These are phyloP conservation scores for Micractinium sp. DNA, from an alignment of 139 green algal species.

Conservation along the genomic window DNA sequence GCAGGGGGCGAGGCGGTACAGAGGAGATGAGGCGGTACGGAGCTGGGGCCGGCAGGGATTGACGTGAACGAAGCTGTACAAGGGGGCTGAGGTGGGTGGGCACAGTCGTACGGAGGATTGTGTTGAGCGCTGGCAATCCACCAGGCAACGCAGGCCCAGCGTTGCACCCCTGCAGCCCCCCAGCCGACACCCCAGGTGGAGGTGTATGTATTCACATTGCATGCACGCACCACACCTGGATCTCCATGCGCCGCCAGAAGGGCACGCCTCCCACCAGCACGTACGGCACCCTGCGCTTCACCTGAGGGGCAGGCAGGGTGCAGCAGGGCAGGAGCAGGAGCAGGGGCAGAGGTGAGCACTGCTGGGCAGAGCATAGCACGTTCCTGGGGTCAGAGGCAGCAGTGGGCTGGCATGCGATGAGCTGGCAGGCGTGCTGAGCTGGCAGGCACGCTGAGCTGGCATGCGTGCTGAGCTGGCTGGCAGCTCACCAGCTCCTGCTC, in stretches of 20 bases:
- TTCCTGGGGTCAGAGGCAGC: not conserved
- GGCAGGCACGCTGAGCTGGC: not conserved
- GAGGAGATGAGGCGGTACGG: not conserved
- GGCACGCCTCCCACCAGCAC: conserved; percentile 55
- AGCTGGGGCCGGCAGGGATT: not conserved
- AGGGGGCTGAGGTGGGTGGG: not conserved
- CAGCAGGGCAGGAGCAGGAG: not conserved
- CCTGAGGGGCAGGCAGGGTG: conserved; percentile 17
- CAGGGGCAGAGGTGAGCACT: not conserved
- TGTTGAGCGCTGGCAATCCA: too few species aligned
- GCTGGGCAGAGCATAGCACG: too few species aligned
- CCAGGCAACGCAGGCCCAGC: too few species aligned
- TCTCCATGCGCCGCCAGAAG: conserved; percentile 62
- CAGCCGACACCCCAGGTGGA: too few species aligned
- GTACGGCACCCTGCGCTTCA: conserved; percentile 46
- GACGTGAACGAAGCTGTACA: not conserved
- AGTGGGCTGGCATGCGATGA: not conserved
- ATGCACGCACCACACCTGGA: conserved; percentile 41
- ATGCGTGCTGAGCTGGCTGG: not conserved
- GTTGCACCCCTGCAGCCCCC: too few species aligned
- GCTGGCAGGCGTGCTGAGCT: not conserved
- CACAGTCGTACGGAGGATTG: too few species aligned
- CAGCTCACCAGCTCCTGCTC: conserved; percentile 51
- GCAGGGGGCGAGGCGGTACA: not conserved
- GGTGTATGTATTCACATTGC: not conserved